These are phyloP conservation scores for Rheum nobile DNA, from an alignment of 148 eudicot species.

Conservation along the genomic window DNA sequence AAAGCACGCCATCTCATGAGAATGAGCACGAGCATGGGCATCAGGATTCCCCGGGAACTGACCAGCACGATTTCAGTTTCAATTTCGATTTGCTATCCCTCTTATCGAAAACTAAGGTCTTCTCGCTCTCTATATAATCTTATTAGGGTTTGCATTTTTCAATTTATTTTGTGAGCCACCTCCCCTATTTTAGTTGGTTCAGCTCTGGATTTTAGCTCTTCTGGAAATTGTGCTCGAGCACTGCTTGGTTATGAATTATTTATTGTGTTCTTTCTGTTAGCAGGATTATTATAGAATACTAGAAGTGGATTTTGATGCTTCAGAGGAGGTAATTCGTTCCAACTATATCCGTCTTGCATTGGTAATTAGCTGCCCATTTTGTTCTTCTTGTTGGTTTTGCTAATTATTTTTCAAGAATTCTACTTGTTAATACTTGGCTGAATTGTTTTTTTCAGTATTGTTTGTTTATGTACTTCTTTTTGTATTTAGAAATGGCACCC, in stretches of 20 bases:
- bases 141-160: not conserved
- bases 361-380: conserved; percentile 29
- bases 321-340: conserved; percentile 74
- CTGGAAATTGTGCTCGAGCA: not conserved
- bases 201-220: not conserved
- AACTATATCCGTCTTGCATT: conserved; percentile 82
- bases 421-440: not conserved
- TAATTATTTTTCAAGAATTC: not conserved
- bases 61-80: conserved; percentile 25
- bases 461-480: conserved; percentile 5
- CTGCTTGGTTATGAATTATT: not conserved
- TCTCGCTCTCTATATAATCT: not conserved
- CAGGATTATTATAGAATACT: conserved; percentile 79
- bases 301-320: conserved; percentile 89
- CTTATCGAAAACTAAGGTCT: conserved; percentile 62
- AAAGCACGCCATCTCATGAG: not conserved
- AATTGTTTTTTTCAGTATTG: not conserved
- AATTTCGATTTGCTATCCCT: conserved; percentile 54
- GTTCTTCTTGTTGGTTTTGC: not conserved
- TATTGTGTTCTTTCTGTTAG: not conserved
- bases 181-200: not conserved
- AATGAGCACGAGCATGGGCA: not conserved
- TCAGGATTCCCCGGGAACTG: not conserved
- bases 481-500: conserved; percentile 87
- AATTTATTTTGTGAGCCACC: not conserved